Percentiles rank a stretch among this genome's conserved stretches.
Evolutionary conservation across 2,329 filamentous ascomycete species (phyloP).

Genomic region (Purpureocillium lavendulum): DNA sequence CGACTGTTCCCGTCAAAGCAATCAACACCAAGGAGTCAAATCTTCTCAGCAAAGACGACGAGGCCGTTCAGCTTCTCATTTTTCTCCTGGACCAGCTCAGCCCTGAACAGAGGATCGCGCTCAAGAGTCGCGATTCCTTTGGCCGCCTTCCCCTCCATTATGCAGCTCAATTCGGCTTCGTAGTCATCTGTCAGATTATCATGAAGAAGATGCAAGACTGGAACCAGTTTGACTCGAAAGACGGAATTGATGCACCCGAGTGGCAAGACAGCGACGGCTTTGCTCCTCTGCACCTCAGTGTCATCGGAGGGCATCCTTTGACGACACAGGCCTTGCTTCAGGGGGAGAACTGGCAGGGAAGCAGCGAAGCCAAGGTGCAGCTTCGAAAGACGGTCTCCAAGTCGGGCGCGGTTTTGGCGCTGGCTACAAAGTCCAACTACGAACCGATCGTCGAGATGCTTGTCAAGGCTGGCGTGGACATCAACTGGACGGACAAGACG

Average conservation of each 20-base stretch:
- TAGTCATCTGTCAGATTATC: constrained; percentile 79
- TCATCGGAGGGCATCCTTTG: constrained; percentile 81
- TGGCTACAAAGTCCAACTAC: constrained; percentile 85
- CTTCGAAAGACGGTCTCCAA: constrained; percentile 65
- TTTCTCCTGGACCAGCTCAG: constrained; percentile 60
- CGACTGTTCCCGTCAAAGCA: constrained; percentile 49
- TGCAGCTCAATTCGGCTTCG: constrained; percentile 88
- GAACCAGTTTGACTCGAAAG: constrained; percentile 74
- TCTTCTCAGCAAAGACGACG: constrained; percentile 59
- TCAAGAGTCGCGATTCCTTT: constrained; percentile 66
- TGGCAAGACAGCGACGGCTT: constrained; percentile 94
- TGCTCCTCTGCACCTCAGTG: constrained; percentile 83
- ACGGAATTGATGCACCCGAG: constrained; percentile 76
- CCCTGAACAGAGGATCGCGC: constrained; percentile 56
- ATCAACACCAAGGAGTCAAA: constrained; percentile 60
- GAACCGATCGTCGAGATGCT: constrained; percentile 76
- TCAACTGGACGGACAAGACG: constrained; percentile 86
- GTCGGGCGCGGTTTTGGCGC: constrained; percentile 77
- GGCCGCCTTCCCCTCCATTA: constrained; percentile 86
- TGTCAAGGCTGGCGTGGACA: constrained; percentile 81
- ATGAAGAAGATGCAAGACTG: constrained; percentile 85
- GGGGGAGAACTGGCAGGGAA: constrained; percentile 68
- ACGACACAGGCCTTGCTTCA: constrained; percentile 77
- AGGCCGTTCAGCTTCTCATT: constrained; percentile 60
- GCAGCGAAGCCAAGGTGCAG: constrained; percentile 51